Evolutionary conservation across 1,139 yeast species (phyloP), one percentile per base, ranked within the genome.

Genomic region (Diutina scorzettiae): DNA sequence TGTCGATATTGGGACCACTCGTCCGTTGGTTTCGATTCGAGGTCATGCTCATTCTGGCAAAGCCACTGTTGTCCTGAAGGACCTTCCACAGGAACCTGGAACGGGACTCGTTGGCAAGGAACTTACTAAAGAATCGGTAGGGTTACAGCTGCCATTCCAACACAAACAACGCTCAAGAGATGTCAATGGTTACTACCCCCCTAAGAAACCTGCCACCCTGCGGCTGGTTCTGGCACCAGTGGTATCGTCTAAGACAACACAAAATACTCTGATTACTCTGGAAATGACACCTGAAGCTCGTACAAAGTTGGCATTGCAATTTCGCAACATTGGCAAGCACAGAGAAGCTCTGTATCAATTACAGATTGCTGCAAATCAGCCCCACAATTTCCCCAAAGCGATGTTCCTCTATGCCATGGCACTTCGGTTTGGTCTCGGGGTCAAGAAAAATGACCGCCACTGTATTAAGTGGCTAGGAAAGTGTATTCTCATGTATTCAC

Each of bases 341-440:
- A 67, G 80, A 32, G 91, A 81, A 50, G 80, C 86, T 5, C 73
- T 87, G 2, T 76, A 78, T 50, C 85, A 79, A 51, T 61, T 83
- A 47, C 80, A 76, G 48, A 64, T 73, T 30, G 78, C 81, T 2
- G 80, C 85, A 1, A 69, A 66, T 47, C 59, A 62, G 31, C 86
- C 87, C 2, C 70, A 73, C 49, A 68, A 67, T 49, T 76, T 79
- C 37, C 63, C 69, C 1, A 55, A 56, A 43, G 94, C 91, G 1
- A 81, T 78, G 81, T 69, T 78, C 41, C 57, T 81, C 31, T 83
- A 82, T 54, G 85, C 89, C 0, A 59, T 81, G 49, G 81, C 91
- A 0, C 59, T 83, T 27, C 64, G 82, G 44, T 66, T 72, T 44
- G 94, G 93, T 1, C 78, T 78, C 59, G 94, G 94, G 0, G 77